Conservation (phyloP, 768 basidiomycete species). For the Pisolithus tinctorius region DNA sequence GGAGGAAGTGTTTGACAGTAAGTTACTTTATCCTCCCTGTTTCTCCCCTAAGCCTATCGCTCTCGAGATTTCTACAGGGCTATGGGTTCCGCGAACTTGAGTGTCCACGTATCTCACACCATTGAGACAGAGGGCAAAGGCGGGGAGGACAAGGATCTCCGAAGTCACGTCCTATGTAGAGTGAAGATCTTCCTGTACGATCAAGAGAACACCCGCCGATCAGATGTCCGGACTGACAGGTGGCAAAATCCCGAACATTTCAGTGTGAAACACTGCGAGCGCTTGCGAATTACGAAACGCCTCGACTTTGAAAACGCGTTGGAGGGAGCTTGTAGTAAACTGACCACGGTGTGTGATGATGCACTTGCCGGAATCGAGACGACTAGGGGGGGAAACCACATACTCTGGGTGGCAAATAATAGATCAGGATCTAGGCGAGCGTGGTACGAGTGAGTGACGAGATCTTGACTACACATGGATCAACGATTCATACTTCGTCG, state of each 20-base stretch:
- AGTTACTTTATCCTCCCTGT: not conserved
- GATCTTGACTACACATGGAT: not conserved
- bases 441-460: slow-evolving; percentile 84
- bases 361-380: slow-evolving; percentile 60
- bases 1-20: slow-evolving; percentile 84
- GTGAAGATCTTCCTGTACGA: slow-evolving; percentile 85
- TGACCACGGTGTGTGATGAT: slow-evolving; percentile 42
- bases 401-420: slow-evolving; percentile 64
- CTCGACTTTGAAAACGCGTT: slow-evolving; percentile 39
- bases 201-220: slow-evolving; percentile 50
- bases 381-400: slow-evolving; percentile 39
- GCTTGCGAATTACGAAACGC: slow-evolving; percentile 50
- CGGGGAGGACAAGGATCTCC: slow-evolving; percentile 41
- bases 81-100: slow-evolving; percentile 66
- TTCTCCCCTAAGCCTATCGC: too few species aligned
- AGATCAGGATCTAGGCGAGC: slow-evolving; percentile 22
- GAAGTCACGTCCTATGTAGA: slow-evolving; percentile 61
- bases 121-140: slow-evolving; percentile 44
- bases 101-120: slow-evolving; percentile 64
- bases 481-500: slow-evolving; percentile 2
- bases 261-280: slow-evolving; percentile 55
- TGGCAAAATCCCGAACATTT: slow-evolving; percentile 53
- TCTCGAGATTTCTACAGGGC: slow-evolving; percentile 57
- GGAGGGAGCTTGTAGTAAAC: not conserved
- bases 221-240: slow-evolving; percentile 53